These are phyloP conservation scores for Teunomyces lycoperdinae DNA, from an alignment of 805 yeast species.

Conservation along the genomic window DNA sequence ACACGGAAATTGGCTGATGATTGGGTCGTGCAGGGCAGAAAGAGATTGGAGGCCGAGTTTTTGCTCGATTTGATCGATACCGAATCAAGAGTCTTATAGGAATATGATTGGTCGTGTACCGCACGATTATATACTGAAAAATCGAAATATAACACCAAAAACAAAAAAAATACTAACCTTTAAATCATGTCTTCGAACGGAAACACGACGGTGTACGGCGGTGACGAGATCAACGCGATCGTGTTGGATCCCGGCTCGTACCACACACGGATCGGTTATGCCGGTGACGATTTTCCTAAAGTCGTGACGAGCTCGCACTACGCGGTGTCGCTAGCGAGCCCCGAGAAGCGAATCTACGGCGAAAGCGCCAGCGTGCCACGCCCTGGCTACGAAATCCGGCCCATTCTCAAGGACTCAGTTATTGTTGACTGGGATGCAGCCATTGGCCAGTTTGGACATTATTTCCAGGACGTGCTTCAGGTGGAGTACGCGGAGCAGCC, in stretches of 20 bases:
- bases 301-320: conserved; percentile 70
- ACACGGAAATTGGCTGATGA: conserved; percentile 84
- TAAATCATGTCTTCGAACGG: conserved; percentile 20
- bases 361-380: conserved; percentile 52
- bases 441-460: conserved; percentile 64
- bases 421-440: conserved; percentile 88
- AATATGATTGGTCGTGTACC: too few relatives aligned
- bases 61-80: conserved; percentile 66
- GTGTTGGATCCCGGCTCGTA: conserved; percentile 90
- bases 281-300: conserved; percentile 89
- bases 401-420: conserved; percentile 58
- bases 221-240: conserved; percentile 85
- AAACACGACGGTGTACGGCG: conserved; percentile 30
- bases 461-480: conserved; percentile 49
- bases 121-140: too few relatives aligned
- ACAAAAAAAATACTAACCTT: background rate
- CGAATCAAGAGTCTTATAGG: conserved; percentile 48
- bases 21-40: conserved; percentile 89
- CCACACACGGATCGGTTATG: conserved; percentile 80
- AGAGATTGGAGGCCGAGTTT: conserved; percentile 83
- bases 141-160: background rate
- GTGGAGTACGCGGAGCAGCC: conserved; percentile 69
- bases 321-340: conserved; percentile 36
- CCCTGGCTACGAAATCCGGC: conserved; percentile 47
- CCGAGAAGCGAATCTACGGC: conserved; percentile 28